phyloP scores from a whole-genome alignment of 2,329 filamentous ascomycete genomes.

The Ceratocystis papillata region DNA sequence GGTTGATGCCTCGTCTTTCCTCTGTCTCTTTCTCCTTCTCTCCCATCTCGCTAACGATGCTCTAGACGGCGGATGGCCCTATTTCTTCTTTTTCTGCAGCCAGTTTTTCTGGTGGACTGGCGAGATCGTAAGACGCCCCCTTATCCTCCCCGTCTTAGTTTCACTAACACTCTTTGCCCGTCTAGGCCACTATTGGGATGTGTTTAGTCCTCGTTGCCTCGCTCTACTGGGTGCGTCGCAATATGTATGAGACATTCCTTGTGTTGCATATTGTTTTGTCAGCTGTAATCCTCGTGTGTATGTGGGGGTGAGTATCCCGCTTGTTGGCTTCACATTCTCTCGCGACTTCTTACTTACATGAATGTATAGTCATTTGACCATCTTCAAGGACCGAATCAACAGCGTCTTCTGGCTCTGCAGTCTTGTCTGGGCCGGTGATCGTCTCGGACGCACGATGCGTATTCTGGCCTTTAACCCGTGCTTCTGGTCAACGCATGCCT shows the following conservation, averaged over 20 bases:
- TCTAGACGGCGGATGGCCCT: constrained; percentile 33
- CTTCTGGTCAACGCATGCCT: constrained; percentile 32
- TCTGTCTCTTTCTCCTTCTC: neutral
- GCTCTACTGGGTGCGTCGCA: constrained; percentile 41
- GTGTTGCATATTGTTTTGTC: constrained; percentile 43
- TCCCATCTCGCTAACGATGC: neutral
- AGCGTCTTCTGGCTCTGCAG: constrained; percentile 41
- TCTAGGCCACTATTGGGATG: constrained; percentile 37
- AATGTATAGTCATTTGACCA: constrained; percentile 40
- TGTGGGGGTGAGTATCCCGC: constrained; percentile 39
- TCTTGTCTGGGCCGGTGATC: constrained; percentile 41
- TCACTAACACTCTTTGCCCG: neutral
- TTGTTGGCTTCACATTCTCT: neutral
- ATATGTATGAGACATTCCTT: constrained; percentile 44
- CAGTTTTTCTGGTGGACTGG: constrained; percentile 43
- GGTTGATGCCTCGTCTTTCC: constrained; percentile 15
- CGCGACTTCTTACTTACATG: constrained; percentile 26
- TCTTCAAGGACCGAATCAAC: constrained; percentile 33
- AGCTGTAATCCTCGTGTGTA: constrained; percentile 39
- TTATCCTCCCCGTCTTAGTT: neutral
- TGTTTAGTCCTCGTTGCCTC: constrained; percentile 39
- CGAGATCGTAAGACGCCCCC: constrained; percentile 34
- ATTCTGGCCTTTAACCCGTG: constrained; percentile 34
- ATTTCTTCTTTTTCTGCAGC: constrained; percentile 33
- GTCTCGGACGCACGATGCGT: constrained; percentile 37